Evolutionary conservation across 768 basidiomycete species (phyloP).

Genomic region (Pisolithus sp.): DNA sequence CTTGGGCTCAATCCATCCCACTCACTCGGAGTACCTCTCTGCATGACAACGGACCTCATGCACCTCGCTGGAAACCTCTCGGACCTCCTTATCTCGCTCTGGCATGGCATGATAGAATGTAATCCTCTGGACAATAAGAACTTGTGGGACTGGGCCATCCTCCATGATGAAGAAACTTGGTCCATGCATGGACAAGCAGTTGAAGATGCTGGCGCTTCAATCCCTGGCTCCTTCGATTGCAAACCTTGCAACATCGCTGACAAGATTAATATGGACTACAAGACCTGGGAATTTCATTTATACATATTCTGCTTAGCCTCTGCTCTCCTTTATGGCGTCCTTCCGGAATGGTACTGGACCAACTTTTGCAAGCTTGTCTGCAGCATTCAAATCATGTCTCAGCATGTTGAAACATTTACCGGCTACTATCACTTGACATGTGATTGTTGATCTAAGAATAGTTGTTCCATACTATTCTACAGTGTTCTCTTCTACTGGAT

Average conservation of each 20-base stretch:
- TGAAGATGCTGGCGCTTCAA: slow-evolving; percentile 6
- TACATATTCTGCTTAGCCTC: slow-evolving; percentile 17
- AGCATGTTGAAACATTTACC: too few relatives aligned
- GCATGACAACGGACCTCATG: slow-evolving; percentile 32
- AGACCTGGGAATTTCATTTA: slow-evolving; percentile 15
- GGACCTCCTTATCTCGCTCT: slow-evolving; percentile 12
- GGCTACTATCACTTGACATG: too few relatives aligned
- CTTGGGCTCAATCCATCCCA: slow-evolving; percentile 18
- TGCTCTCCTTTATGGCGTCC: slow-evolving; percentile 11
- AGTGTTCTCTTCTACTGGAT: too few relatives aligned
- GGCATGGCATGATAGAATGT: slow-evolving; percentile 10
- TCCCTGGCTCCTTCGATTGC: slow-evolving; percentile 13
- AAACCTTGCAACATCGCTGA: slow-evolving; percentile 17
- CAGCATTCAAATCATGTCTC: slow-evolving; percentile 15
- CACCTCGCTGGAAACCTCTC: slow-evolving; percentile 26
- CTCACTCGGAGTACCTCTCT: slow-evolving; percentile 23
- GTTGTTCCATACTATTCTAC: too few relatives aligned
- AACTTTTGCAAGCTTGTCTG: slow-evolving; percentile 17
- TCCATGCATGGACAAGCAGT: slow-evolving; percentile 14
- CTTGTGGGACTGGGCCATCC: slow-evolving; percentile 27
- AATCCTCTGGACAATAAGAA: background rate
- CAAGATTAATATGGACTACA: slow-evolving; percentile 18
- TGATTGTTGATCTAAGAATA: too few relatives aligned
- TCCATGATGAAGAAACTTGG: slow-evolving; percentile 19
- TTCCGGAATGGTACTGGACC: slow-evolving; percentile 11